Evolutionary conservation across 148 eudicot genomes (phyloP), one percentile per base, ranked within the genome.

Genomic region (Camellia granthamiana): DNA sequence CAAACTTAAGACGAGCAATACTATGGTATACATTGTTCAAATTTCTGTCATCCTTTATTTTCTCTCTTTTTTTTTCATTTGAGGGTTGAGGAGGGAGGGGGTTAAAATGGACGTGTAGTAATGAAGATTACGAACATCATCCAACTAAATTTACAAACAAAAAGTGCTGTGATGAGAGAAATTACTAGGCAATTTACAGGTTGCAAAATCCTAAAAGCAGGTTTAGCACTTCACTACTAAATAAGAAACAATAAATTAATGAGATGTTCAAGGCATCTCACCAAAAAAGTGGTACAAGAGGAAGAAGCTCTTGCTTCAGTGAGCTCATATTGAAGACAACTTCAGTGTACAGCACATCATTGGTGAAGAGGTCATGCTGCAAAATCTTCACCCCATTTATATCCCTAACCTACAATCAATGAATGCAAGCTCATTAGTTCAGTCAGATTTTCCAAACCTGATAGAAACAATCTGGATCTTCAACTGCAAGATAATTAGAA

Each of bases 291-390:
- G 99, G 99, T 64, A 96, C 89, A 80, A 94, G 86, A 76, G 95
- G 95, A 77, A 96, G 94, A 78, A 96, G 95, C 83, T 91, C 98
- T 87, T 89, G 95, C 87, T 92, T 94, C 72, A 96, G 81, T 58
- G 91, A 84, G 77, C 91, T 89, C 98, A 96, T 92, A 78, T 96
- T 88, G 83, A 96, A 96, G 59, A 90, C 97, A 77, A 94, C 89
- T 90, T 94, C 98, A 63, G 93, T 80, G 84, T 96, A 96, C 77
- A 96, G 80, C 60, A 96, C 96, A 83, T 96, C 99, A 79, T 96
- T 96, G 47, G 99, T 96, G 88, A 96, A 96, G 54, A 96, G 89
- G 85, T 96, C 98, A 79, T 96, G 99, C 90, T 83, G 92, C 87
- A 96, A 88, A 77, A 91, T 90, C 77, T 88, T 90, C 74, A 90